phyloP scores from a whole-genome alignment of 192 early-diverging fungal species.

The Entophlyctis helioformis region DNA sequence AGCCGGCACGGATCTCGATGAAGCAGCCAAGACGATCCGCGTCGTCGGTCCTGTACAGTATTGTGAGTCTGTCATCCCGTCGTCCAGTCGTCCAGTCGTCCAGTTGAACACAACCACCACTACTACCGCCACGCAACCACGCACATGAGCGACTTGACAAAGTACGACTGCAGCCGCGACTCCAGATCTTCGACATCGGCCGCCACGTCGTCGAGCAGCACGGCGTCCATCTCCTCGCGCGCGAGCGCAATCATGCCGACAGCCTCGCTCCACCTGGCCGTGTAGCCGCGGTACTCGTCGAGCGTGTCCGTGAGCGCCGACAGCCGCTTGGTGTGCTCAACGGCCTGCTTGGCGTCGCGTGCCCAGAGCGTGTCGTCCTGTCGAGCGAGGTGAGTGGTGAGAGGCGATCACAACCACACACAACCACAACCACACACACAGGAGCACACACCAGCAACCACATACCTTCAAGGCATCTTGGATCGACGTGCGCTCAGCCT shows the following conservation, averaged over 20 bases:
- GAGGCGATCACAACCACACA: no score
- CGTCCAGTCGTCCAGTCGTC: not conserved
- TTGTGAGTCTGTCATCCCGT: not conserved
- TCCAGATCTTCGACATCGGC: constrained; percentile 17
- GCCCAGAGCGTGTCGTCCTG: constrained; percentile 20
- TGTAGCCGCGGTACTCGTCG: constrained; percentile 12
- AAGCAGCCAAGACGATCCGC: constrained; percentile 37
- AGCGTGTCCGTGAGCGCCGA: constrained; percentile 16
- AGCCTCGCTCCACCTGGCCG: constrained; percentile 7
- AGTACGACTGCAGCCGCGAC: constrained; percentile 17
- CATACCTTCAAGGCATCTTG: no score
- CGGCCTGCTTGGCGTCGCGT: constrained; percentile 20
- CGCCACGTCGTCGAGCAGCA: constrained; percentile 13
- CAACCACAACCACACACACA: no score
- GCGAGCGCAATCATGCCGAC: constrained; percentile 15
- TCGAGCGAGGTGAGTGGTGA: no score
- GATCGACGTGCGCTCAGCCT: no score
- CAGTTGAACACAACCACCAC: not conserved
- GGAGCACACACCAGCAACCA: no score
- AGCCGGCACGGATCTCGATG: constrained; percentile 36
- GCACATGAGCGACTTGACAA: constrained; percentile 29
- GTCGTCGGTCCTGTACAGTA: constrained; percentile 16
- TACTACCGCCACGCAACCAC: not conserved
- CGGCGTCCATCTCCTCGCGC: constrained; percentile 22
- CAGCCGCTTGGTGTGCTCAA: constrained; percentile 20